Conservation (phyloP, 164 flowering plant species). For the Pachysandra terminalis region DNA sequence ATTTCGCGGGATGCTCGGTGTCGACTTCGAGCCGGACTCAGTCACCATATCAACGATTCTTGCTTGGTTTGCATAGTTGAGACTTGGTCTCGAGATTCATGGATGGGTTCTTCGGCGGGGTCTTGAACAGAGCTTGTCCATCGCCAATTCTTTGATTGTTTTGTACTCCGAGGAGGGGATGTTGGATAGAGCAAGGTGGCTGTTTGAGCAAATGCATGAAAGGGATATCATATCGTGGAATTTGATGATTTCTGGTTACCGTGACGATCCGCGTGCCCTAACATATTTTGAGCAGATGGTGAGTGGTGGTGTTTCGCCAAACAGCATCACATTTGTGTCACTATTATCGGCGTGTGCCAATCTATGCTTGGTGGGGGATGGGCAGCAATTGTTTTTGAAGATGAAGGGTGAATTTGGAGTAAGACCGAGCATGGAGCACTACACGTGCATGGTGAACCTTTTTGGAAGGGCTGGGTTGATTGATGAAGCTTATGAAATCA, state of each 20-base stretch:
- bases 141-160: slow-evolving; percentile 61
- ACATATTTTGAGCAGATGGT: slow-evolving; percentile 56
- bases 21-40: slow-evolving; percentile 54
- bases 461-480: slow-evolving; percentile 69
- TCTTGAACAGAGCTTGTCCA: slow-evolving; percentile 39
- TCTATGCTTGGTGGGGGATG: slow-evolving; percentile 59
- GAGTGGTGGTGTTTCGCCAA: slow-evolving; percentile 37
- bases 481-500: slow-evolving; percentile 50
- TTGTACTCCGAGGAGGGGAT: slow-evolving; percentile 41
- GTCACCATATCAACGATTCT: slow-evolving; percentile 56
- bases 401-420: slow-evolving; percentile 51
- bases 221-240: slow-evolving; percentile 84
- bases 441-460: slow-evolving; percentile 79
- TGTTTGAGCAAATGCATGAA: slow-evolving; percentile 56
- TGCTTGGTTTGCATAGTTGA: slow-evolving; percentile 25
- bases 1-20: slow-evolving; percentile 47
- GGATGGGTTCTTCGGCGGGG: slow-evolving; percentile 68
- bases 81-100: slow-evolving; percentile 51
- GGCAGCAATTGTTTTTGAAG: slow-evolving; percentile 38
- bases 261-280: slow-evolving; percentile 38
- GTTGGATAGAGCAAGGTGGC: slow-evolving; percentile 32
- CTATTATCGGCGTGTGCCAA: slow-evolving; percentile 70
- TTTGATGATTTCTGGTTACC: slow-evolving; percentile 62
- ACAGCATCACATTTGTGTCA: slow-evolving; percentile 65
- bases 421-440: slow-evolving; percentile 67